phyloP scores from a whole-genome alignment of 345 rosid genomes.

The Citrus medica region DNA sequence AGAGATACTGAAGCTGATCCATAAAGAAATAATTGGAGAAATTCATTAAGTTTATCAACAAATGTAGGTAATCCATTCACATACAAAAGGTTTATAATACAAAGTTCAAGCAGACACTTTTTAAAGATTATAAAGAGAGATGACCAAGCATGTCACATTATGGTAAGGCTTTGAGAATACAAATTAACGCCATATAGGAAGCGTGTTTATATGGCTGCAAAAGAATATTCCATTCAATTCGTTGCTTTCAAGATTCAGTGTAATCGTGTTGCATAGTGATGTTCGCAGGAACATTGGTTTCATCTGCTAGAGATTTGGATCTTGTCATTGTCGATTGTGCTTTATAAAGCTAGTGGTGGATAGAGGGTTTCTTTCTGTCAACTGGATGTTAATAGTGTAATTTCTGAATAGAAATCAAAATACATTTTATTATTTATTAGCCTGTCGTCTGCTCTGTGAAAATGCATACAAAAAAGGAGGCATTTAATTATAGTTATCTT shows the following conservation, averaged over 20 bases:
- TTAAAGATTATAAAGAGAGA: not conserved
- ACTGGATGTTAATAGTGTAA: not conserved
- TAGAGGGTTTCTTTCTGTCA: not conserved
- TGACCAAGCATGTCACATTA: not conserved
- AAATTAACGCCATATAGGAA: not conserved
- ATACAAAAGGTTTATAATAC: too few relatives aligned
- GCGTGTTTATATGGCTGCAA: too few relatives aligned
- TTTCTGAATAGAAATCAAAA: not conserved
- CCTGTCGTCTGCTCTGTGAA: not conserved
- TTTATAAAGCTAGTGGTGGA: not conserved
- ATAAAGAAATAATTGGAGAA: constrained; percentile 37
- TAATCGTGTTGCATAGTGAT: not conserved
- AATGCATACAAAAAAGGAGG: not conserved
- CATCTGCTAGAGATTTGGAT: too few relatives aligned
- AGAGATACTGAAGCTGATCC: constrained; percentile 47
- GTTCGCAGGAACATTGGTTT: not conserved
- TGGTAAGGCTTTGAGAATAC: too few relatives aligned
- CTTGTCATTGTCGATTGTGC: not conserved
- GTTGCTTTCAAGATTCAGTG: not conserved
- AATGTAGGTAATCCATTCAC: not conserved
- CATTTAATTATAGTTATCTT: too few relatives aligned
- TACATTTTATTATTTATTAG: too few relatives aligned
- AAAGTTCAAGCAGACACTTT: not conserved
- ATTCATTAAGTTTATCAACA: not conserved
- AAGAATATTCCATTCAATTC: not conserved